Conservation (phyloP, 1,284 basidiomycete genomes). For the Sutorius eximius region DNA sequence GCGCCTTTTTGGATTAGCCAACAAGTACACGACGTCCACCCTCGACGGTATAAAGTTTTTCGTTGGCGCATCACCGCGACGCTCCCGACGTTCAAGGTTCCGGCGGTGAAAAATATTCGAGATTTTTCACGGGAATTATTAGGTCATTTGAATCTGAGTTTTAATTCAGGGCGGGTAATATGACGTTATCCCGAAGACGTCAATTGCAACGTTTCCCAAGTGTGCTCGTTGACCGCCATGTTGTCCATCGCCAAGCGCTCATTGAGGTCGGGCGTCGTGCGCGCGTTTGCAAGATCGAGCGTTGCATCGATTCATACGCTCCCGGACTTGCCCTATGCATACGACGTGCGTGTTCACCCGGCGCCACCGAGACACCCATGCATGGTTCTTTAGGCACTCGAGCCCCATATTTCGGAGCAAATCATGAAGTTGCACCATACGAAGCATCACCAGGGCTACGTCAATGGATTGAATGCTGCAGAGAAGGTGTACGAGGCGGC, state of each 20-base stretch:
- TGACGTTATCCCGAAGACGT: conserved; percentile 21
- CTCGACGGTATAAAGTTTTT: conserved; percentile 24
- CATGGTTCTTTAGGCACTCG: conserved; percentile 51
- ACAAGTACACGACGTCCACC: too few species aligned
- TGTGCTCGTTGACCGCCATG: conserved; percentile 36
- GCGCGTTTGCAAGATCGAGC: conserved; percentile 38
- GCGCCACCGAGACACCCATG: not conserved
- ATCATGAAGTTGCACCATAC: conserved; percentile 95
- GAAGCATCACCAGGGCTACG: conserved; percentile 95
- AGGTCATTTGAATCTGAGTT: conserved; percentile 1
- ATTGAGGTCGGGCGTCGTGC: conserved; percentile 42
- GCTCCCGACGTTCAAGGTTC: too few species aligned
- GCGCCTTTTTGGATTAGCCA: not conserved
- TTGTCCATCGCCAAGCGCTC: conserved; percentile 45
- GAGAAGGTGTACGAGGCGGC: conserved; percentile 79
- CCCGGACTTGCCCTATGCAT: conserved; percentile 87
- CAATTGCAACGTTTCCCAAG: not conserved
- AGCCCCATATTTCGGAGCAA: conserved; percentile 74
- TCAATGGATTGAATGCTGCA: conserved; percentile 88
- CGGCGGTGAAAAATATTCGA: not conserved
- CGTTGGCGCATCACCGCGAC: too few species aligned
- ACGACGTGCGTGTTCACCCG: conserved; percentile 60
- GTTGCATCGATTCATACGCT: conserved; percentile 63
- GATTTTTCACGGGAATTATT: conserved; percentile 1
- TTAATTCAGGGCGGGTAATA: conserved; percentile 3